phyloP scores from a whole-genome alignment of 2,329 filamentous ascomycete species.

The Neofusicoccum laricinum region DNA sequence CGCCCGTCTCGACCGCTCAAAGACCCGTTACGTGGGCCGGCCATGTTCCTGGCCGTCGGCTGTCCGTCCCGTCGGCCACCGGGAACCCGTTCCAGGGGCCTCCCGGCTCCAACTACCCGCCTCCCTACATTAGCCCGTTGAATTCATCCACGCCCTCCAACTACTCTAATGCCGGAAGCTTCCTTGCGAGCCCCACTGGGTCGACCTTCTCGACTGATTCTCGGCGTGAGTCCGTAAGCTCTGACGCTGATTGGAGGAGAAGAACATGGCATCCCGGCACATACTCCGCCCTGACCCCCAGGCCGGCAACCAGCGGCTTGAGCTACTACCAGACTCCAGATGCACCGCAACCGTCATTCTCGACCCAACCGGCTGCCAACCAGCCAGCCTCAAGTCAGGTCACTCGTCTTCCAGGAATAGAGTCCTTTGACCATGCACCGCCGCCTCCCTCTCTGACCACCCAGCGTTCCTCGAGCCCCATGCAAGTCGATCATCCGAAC shows the following conservation, averaged over 20 bases:
- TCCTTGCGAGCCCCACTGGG: conserved; percentile 65
- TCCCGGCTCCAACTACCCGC: conserved; percentile 56
- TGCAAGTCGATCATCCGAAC: conserved; percentile 65
- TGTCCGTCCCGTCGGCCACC: conserved; percentile 73
- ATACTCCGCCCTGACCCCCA: conserved; percentile 55
- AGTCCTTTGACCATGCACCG: conserved; percentile 80
- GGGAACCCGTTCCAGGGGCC: conserved; percentile 69
- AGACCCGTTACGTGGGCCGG: conserved; percentile 68
- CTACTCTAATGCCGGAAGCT: conserved; percentile 58
- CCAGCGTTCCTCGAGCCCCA: conserved; percentile 67
- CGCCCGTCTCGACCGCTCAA: conserved; percentile 68
- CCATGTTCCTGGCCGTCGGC: conserved; percentile 66
- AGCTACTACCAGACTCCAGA: conserved; percentile 73
- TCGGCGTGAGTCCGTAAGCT: conserved; percentile 63
- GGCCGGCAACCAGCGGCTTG: conserved; percentile 68
- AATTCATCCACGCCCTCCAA: conserved; percentile 53
- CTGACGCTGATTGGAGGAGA: conserved; percentile 75
- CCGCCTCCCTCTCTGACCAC: conserved; percentile 61
- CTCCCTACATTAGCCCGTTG: conserved; percentile 54
- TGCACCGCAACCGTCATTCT: conserved; percentile 55
- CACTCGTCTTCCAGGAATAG: conserved; percentile 80
- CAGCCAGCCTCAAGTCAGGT: conserved; percentile 56
- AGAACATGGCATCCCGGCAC: conserved; percentile 90
- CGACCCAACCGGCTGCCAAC: conserved; percentile 31
- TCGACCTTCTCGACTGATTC: conserved; percentile 59